Conservation (phyloP, 83 land plant genomes). For the Picea engelmannii region DNA sequence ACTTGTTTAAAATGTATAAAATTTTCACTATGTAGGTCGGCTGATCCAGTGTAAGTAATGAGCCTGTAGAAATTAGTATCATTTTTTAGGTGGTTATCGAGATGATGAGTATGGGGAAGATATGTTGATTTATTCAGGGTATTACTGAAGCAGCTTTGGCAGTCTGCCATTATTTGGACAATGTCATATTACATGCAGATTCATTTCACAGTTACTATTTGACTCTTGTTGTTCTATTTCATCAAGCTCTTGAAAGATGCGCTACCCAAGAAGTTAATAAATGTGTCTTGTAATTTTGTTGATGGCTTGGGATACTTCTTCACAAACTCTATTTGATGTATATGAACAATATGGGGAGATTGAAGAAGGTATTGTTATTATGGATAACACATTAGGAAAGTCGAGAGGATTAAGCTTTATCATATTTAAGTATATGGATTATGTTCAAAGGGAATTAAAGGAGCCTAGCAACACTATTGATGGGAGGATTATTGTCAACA, state of each 20-base stretch:
- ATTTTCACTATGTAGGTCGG: not conserved
- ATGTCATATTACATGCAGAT: too few relatives aligned
- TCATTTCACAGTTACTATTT: too few relatives aligned
- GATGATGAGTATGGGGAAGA: too few relatives aligned
- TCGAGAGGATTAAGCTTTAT: constrained; percentile 86
- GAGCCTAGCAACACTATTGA: constrained; percentile 85
- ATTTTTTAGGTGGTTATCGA: too few relatives aligned
- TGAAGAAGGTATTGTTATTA: constrained; percentile 80
- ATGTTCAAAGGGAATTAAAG: constrained; percentile 65
- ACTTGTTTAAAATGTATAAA: not conserved
- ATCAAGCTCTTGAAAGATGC: too few relatives aligned
- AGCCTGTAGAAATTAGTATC: too few relatives aligned
- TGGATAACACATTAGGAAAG: constrained; percentile 76
- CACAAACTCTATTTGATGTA: constrained; percentile 83
- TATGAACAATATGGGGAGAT: constrained; percentile 75
- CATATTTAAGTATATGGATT: constrained; percentile 78
- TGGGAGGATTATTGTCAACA: constrained; percentile 11
- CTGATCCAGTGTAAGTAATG: not conserved
- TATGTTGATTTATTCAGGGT: too few relatives aligned
- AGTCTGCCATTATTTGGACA: too few relatives aligned
- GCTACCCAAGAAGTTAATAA: too few relatives aligned
- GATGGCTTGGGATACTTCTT: constrained; percentile 82
- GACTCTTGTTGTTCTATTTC: too few relatives aligned
- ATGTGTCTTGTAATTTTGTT: too few relatives aligned
- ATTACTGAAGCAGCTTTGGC: too few relatives aligned